Conservation (phyloP, 148 eudicot species). For the Arbutus unedo region DNA sequence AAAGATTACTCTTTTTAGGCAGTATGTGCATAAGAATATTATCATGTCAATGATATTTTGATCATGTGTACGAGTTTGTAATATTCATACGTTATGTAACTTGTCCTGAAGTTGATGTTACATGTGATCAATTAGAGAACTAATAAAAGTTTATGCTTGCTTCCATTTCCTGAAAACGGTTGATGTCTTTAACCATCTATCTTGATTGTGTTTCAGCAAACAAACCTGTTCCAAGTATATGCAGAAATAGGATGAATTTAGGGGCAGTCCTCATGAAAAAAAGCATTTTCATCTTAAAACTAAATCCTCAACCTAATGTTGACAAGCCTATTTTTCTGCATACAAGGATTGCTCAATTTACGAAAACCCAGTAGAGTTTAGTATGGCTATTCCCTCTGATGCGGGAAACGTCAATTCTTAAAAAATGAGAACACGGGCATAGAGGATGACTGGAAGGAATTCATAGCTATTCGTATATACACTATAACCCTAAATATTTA, state of each 20-base stretch:
- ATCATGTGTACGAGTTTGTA: background rate
- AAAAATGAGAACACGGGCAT: too few species aligned
- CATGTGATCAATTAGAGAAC: background rate
- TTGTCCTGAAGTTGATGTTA: background rate
- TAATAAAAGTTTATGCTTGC: background rate
- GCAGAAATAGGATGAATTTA: background rate
- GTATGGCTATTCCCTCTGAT: background rate
- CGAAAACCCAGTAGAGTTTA: background rate
- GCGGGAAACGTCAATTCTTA: too few species aligned
- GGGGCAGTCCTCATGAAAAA: background rate
- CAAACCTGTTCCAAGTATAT: slow-evolving; percentile 4
- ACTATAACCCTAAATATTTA: too few species aligned
- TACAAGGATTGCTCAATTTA: background rate
- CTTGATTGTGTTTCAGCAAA: background rate
- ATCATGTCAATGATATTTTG: background rate
- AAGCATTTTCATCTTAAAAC: background rate
- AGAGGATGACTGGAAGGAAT: too few species aligned
- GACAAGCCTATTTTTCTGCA: background rate
- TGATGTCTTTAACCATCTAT: background rate
- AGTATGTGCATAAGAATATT: background rate
- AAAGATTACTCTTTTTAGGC: too few species aligned
- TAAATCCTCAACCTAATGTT: background rate
- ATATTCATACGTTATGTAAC: background rate
- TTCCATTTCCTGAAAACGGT: background rate
- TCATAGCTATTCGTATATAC: too few species aligned